Conservation (phyloP, 495 filamentous ascomycete genomes). For the Aspergillus funiculosus region DNA sequence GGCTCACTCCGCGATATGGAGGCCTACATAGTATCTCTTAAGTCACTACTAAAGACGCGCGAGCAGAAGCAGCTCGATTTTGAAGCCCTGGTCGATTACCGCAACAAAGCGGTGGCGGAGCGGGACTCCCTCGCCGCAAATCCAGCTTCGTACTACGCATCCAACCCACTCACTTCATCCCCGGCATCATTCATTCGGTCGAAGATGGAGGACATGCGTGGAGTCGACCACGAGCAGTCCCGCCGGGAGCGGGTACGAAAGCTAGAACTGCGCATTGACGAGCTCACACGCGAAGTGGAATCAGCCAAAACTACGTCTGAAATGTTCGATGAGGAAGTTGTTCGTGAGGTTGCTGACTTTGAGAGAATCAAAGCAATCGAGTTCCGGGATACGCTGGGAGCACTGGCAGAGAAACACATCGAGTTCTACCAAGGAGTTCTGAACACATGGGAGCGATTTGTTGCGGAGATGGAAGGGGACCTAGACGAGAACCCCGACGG, state of each 20-base stretch:
- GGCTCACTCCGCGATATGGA: constrained; percentile 89
- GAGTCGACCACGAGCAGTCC: constrained; percentile 91
- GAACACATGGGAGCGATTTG: constrained; percentile 83
- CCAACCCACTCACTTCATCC: constrained; percentile 54
- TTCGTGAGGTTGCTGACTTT: constrained; percentile 87
- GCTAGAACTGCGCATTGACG: constrained; percentile 84
- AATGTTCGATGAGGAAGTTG: constrained; percentile 89
- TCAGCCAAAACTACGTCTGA: constrained; percentile 74
- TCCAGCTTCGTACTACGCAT: constrained; percentile 53
- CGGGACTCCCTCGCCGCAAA: constrained; percentile 70
- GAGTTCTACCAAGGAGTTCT: constrained; percentile 76
- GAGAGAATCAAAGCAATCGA: constrained; percentile 93
- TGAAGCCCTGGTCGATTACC: constrained; percentile 91
- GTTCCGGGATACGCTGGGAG: constrained; percentile 80
- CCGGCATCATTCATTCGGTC: constrained; percentile 86
- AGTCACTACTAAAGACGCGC: constrained; percentile 81
- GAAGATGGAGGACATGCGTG: constrained; percentile 95
- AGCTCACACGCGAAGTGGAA: constrained; percentile 83
- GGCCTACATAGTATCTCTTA: constrained; percentile 77
- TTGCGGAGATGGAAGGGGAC: constrained; percentile 79
- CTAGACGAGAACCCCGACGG: constrained; percentile 20
- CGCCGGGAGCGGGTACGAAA: constrained; percentile 81
- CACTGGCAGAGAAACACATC: constrained; percentile 77
- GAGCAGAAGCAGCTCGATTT: constrained; percentile 98
- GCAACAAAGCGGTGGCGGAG: constrained; percentile 82